Evolutionary conservation across 2,329 filamentous ascomycete species (phyloP), one percentile per base, ranked within the genome.

Genomic region (Coleophoma cylindrospora): DNA sequence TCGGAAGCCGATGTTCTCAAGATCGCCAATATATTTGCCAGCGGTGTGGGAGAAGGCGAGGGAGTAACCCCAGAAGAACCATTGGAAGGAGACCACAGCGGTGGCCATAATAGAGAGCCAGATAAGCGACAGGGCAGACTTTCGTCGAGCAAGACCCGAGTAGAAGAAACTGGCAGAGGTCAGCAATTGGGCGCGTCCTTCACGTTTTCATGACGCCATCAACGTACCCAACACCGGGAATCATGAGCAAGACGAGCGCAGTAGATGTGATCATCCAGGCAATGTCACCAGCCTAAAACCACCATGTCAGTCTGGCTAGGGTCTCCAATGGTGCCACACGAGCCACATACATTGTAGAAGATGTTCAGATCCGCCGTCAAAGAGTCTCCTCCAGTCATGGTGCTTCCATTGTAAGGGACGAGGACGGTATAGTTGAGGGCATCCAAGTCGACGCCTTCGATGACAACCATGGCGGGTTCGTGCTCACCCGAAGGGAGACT

Each of bases 51-150:
- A 94, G 54, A 66, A 66, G 22, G 64, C 53, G 9, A 66, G 57
- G 0, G 62, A 64, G 56, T 61, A 66, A 48, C 64, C 64, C 64
- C 64, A 66, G 56, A 66, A 65, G 74, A 95, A 95, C 91, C 91
- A 96, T 68, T 95, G 90, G 70, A 95, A 95, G 22, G 84, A 86
- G 34, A 89, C 85, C 46, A 95, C 86, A 12, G 86, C 90, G 1
- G 85, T 83, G 17, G 89, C 81, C 87, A 95, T 95, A 64, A 95
- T 76, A 4, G 89, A 92, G 21, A 95, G 83, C 89, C 89, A 95
- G 68, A 96, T 89, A 54, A 96, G 74, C 19, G 90, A 94, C 48
- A 96, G 75, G 8, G 91, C 91, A 0, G 90, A 95, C 72, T 95
- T 96, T 65, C 91, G 79, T 54, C 91, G 84, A 17, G 91, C 90